Percentiles rank a stretch among this genome's conserved stretches.
Conservation (phyloP, 2,329 filamentous ascomycete genomes). For the Talaromyces funiculosus region DNA sequence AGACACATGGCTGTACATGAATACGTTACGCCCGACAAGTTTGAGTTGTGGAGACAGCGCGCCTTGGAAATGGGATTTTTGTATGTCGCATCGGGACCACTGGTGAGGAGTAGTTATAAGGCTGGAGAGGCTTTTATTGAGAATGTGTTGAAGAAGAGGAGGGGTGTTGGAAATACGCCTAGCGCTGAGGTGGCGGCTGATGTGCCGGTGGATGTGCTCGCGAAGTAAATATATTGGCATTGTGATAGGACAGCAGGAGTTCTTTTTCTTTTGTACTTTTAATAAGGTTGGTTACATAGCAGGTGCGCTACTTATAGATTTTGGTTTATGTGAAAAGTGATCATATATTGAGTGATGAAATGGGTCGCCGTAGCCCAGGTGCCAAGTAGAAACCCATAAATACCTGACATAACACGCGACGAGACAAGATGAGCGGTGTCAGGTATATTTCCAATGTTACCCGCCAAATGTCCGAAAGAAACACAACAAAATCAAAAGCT, state of each 20-base stretch:
- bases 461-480: background rate
- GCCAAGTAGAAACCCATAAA: background rate
- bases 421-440: too few relatives aligned
- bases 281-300: background rate
- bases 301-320: background rate
- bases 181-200: slow-evolving; percentile 20
- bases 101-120: slow-evolving; percentile 95
- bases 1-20: slow-evolving; percentile 94
- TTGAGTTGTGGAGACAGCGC: slow-evolving; percentile 84
- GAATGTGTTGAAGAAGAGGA: slow-evolving; percentile 85
- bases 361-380: slow-evolving; percentile 1
- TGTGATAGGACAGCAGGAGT: background rate
- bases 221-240: background rate
- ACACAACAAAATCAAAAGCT: background rate
- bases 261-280: background rate
- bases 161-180: slow-evolving; percentile 17
- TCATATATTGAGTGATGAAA: background rate
- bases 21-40: slow-evolving; percentile 85
- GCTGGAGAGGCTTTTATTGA: slow-evolving; percentile 98
- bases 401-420: too few relatives aligned
- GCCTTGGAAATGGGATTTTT: slow-evolving; percentile 94
- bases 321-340: background rate
- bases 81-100: slow-evolving; percentile 88
- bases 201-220: background rate
- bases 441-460: background rate